phyloP scores from a whole-genome alignment of 1,284 basidiomycete genomes.

The Jaminaea rosea region DNA sequence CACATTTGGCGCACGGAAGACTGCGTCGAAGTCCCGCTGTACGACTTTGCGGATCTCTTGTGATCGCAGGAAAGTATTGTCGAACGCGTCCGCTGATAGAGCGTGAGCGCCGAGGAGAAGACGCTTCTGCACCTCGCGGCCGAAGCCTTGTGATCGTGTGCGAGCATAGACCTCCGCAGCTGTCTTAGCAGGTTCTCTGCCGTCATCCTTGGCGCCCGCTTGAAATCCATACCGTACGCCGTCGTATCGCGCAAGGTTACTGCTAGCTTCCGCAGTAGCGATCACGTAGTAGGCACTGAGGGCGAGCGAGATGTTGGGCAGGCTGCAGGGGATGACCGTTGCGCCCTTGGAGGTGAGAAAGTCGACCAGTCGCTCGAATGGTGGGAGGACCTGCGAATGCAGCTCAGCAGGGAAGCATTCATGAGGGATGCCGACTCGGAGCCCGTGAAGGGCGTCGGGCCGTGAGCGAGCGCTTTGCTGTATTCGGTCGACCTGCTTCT shows the following conservation, averaged over 20 bases:
- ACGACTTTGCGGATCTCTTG: constrained; percentile 67
- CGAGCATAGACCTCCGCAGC: constrained; percentile 49
- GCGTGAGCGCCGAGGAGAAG: constrained; percentile 88
- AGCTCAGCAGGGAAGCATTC: constrained; percentile 77
- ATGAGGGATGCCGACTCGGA: constrained; percentile 61
- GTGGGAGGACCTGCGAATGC: constrained; percentile 51
- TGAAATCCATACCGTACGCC: constrained; percentile 60
- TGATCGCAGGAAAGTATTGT: constrained; percentile 92
- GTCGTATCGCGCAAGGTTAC: constrained; percentile 82
- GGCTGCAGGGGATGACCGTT: constrained; percentile 61
- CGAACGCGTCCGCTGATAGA: constrained; percentile 72
- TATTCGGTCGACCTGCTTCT: too few species aligned
- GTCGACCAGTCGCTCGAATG: constrained; percentile 54
- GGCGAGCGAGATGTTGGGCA: constrained; percentile 69
- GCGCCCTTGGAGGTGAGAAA: constrained; percentile 60
- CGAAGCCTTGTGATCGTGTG: constrained; percentile 55
- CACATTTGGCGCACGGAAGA: constrained; percentile 58
- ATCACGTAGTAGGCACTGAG: constrained; percentile 91
- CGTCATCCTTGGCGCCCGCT: not conserved
- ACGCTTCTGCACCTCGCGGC: constrained; percentile 73
- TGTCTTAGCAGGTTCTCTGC: constrained; percentile 9
- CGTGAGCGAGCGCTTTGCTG: too few species aligned
- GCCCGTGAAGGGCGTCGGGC: constrained; percentile 50
- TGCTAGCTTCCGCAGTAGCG: constrained; percentile 85
- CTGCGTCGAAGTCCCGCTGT: constrained; percentile 63